Percentiles rank a stretch among this genome's conserved stretches.
phyloP scores from a whole-genome alignment of 768 basidiomycete species.

The Tylopilus felleus region DNA sequence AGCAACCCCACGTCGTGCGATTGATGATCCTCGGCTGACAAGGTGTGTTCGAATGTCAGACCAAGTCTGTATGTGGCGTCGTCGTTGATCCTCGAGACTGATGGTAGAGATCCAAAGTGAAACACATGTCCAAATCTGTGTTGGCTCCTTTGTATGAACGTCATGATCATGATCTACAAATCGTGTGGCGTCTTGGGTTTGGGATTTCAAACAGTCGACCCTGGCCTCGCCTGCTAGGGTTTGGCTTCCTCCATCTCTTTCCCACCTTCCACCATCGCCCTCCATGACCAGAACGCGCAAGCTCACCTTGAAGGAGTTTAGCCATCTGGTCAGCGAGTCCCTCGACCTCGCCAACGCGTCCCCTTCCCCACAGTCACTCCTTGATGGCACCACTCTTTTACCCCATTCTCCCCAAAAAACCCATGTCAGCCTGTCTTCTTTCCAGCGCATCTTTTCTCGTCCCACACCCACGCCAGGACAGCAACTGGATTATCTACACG shows the following conservation, averaged over 20 bases:
- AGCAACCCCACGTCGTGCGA: not conserved
- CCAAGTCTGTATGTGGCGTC: too few relatives aligned
- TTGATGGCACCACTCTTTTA: slow-evolving; percentile 21
- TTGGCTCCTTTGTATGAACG: not conserved
- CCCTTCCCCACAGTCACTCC: slow-evolving; percentile 19
- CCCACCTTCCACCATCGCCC: not conserved
- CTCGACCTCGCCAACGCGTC: slow-evolving; percentile 18
- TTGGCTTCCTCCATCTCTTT: not conserved
- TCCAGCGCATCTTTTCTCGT: slow-evolving; percentile 32
- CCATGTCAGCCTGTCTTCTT: slow-evolving; percentile 18
- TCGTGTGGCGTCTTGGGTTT: not conserved
- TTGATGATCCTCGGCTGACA: not conserved
- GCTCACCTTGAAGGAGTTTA: slow-evolving; percentile 32
- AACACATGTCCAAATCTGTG: not conserved
- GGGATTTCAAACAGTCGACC: slow-evolving; percentile 15
- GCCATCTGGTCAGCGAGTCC: slow-evolving; percentile 34
- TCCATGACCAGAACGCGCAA: slow-evolving; percentile 28
- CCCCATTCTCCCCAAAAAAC: slow-evolving; percentile 17
- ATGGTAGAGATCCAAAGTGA: not conserved
- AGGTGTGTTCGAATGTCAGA: not conserved
- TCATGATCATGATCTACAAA: slow-evolving; percentile 17
- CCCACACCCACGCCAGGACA: slow-evolving; percentile 14
- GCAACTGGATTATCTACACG: slow-evolving; percentile 5
- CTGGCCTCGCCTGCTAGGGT: slow-evolving; percentile 2
- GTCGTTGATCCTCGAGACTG: too few relatives aligned